A percentile compares a stretch with the other conserved stretches of the same genome.
These are phyloP conservation scores for Plasmodium coatneyi DNA, from an alignment of 169 alveolate species.

Conservation along the genomic window DNA sequence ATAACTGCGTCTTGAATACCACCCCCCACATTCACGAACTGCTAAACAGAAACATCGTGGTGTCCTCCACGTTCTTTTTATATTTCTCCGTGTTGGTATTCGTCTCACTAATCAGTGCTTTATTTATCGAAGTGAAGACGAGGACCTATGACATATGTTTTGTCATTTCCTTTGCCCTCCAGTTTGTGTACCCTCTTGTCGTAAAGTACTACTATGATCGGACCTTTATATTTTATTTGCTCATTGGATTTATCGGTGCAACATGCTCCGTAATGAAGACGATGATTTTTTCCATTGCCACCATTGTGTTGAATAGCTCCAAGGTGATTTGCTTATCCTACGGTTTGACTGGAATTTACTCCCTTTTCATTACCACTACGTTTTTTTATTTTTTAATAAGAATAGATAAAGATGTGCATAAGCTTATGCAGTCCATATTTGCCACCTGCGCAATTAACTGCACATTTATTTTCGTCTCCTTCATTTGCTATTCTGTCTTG, in stretches of 20 bases:
- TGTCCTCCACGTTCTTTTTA: constrained; percentile 57
- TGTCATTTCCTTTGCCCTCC: constrained; percentile 33
- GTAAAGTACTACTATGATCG: constrained; percentile 45
- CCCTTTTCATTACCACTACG: constrained; percentile 19
- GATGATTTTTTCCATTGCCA: constrained; percentile 54
- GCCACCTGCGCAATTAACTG: constrained; percentile 47
- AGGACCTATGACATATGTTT: constrained; percentile 48
- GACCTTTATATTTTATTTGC: constrained; percentile 28
- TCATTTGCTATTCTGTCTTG: constrained; percentile 24
- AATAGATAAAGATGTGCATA: constrained; percentile 18
- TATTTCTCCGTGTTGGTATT: constrained; percentile 42
- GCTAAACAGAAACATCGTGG: constrained; percentile 33
- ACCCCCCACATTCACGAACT: constrained; percentile 71
- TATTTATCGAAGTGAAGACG: constrained; percentile 53
- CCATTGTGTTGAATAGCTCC: constrained; percentile 51
- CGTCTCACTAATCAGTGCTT: constrained; percentile 43
- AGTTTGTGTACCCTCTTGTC: constrained; percentile 19
- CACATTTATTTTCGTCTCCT: constrained; percentile 18
- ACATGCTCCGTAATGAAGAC: constrained; percentile 65
- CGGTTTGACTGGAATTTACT: constrained; percentile 69
- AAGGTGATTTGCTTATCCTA: constrained; percentile 53
- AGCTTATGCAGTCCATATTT: constrained; percentile 24
- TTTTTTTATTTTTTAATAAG: constrained; percentile 55
- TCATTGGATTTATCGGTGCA: constrained; percentile 22
- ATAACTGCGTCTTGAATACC: constrained; percentile 61